Conservation (phyloP, 2,329 filamentous ascomycete species). For the Elsinoe ampelina region DNA sequence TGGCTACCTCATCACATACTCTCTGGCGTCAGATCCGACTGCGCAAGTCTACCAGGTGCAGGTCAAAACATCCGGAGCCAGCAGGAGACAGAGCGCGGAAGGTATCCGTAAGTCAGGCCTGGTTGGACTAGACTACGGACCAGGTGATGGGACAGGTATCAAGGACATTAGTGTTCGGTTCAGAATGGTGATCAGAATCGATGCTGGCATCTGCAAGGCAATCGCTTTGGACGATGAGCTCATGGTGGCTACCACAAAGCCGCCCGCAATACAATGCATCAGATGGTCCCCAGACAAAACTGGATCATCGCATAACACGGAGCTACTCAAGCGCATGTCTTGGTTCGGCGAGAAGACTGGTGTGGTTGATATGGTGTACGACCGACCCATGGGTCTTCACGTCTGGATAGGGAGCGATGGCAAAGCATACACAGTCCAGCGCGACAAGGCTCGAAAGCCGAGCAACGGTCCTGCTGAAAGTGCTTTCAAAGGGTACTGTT, state of each 20-base stretch:
- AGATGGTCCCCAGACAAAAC: conserved; percentile 79
- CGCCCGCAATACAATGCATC: conserved; percentile 93
- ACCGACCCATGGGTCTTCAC: conserved; percentile 90
- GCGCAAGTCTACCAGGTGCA: conserved; percentile 77
- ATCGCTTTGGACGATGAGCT: conserved; percentile 88
- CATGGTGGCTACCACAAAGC: conserved; percentile 81
- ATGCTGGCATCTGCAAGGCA: conserved; percentile 83
- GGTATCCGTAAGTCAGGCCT: conserved; percentile 23
- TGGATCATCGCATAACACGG: conserved; percentile 79
- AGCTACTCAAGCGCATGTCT: conserved; percentile 75
- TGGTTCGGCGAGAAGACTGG: conserved; percentile 69
- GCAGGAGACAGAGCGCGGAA: conserved; percentile 41
- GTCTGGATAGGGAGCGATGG: conserved; percentile 89
- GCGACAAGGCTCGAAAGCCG: conserved; percentile 35
- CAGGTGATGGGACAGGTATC: conserved; percentile 73
- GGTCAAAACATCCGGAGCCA: conserved; percentile 49
- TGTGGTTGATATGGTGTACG: conserved; percentile 79
- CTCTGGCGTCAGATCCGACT: conserved; percentile 72
- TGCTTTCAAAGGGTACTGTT: conserved; percentile 83
- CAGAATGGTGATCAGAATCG: conserved; percentile 95
- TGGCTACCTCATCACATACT: conserved; percentile 91
- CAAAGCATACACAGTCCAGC: conserved; percentile 81
- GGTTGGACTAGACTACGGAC: conserved; percentile 41
- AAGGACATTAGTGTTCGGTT: conserved; percentile 85
- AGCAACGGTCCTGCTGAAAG: conserved; percentile 45